Base-by-base conservation (phyloP, 192 early-diverging fungal genomes). In the Gonapodya sp. region DNA sequence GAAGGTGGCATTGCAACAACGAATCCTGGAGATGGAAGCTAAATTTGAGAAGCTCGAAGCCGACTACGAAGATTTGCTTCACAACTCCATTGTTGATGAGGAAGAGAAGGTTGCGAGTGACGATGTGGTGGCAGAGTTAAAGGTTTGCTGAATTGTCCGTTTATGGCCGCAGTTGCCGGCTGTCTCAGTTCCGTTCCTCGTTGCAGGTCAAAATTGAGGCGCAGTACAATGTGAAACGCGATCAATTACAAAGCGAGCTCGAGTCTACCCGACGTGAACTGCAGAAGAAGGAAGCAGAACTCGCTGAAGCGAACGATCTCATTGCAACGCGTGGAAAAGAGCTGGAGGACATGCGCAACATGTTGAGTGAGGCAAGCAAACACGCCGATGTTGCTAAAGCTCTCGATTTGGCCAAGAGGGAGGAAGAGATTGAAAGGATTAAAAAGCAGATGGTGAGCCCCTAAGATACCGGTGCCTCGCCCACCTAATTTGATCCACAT, bases 391-490 rank as follows among this genome's bases (percentile, higher is more conserved):
- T 77, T 35, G 36, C 79, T 35, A 83, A 64, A 64, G 46, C 86
- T 78, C 85, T 85, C 36, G 90, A 87, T 31, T 81, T 87, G 78
- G 84, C 88, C 1, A 90, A 92, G 78, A 89, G 89, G 79, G 93
- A 93, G 84, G 91, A 91, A 78, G 94, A 95, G 73, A 86, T 94
- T 83, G 94, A 94, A 79, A 86, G 91, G 74, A 92, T 96, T 84
- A 87, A 93, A 73, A 92, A 93, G 83, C 87, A 84, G 14, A 93
- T 94, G 92, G 91, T 46, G 35, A 32, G 73, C 36, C 14, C 18
- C 24, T 31, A 80, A 8, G 2, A 80, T 18, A 8, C 36, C 2
- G 14, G 73, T 34, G 2, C 34, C 8, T 14, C 14, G 75, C 75
- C n/a, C n/a, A n/a, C n/a, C n/a, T n/a, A 34, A 8, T 34, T 31